phyloP scores from a whole-genome alignment of 257 asterid genomes.

The Dorcoceras hygrometricum region DNA sequence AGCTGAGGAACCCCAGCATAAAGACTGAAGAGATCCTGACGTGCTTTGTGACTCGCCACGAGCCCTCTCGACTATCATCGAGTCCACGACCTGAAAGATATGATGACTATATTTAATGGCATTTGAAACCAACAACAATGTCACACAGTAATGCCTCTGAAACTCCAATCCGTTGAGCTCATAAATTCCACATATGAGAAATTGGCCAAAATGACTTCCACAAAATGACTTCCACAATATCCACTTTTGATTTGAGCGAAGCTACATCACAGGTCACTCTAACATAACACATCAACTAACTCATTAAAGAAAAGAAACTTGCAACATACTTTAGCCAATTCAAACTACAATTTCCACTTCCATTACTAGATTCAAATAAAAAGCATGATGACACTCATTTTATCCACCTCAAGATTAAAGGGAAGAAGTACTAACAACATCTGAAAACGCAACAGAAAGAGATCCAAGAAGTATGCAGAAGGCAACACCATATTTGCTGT shows the following conservation, averaged over 20 bases:
- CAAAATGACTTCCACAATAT: no score
- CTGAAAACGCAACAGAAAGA: slow-evolving; percentile 94
- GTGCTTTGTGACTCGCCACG: slow-evolving; percentile 98
- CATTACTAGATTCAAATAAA: background rate
- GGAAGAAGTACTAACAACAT: slow-evolving; percentile 69
- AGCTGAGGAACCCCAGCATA: slow-evolving; percentile 99
- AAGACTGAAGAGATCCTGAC: slow-evolving; percentile 97
- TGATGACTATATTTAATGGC: slow-evolving; percentile 4
- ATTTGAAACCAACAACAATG: slow-evolving; percentile 14
- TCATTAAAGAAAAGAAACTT: background rate
- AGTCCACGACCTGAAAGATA: slow-evolving; percentile 82
- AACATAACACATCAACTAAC: background rate
- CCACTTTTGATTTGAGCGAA: no score
- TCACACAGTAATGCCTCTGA: slow-evolving; percentile 5
- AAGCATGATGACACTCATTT: slow-evolving; percentile 1
- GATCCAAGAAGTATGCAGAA: slow-evolving; percentile 94
- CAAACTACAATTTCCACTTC: background rate
- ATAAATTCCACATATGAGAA: background rate
- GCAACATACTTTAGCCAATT: background rate
- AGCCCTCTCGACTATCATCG: slow-evolving; percentile 98
- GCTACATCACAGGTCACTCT: no score
- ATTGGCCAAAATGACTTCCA: no score
- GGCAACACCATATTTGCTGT: slow-evolving; percentile 86
- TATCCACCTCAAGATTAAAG: slow-evolving; percentile 12
- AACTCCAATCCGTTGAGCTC: background rate